Evolutionary conservation across 1,139 yeast genomes (phyloP), one percentile per base, ranked within the genome.

Genomic region (Eremothecium sinecaudum): DNA sequence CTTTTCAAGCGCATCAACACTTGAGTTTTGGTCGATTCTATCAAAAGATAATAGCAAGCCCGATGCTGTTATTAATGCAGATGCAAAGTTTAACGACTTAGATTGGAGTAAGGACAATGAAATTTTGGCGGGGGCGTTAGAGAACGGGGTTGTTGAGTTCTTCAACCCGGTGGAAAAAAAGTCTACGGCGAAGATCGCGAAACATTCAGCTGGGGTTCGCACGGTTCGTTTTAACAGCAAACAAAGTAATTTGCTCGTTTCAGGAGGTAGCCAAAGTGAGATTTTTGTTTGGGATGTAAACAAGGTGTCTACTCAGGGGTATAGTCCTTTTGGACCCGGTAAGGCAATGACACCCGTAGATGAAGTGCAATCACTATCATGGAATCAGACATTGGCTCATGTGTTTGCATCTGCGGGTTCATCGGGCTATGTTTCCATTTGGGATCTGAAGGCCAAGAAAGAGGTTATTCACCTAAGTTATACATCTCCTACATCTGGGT

Each of bases 41-140:
- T 67, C 44, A 56, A 57, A 48, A 47, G 62, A 55, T 46, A 64
- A 37, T 29, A 59, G 55, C 41, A 61, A 65, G 29, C 81, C 90
- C 2, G 51, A 73, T 22, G 69, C 71, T n/a, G 49, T 73, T 1
- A 72, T 81, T 20, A 77, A 72, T 15, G 62, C 68, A 5, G 69
- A 64, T 32, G 67, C 64, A 10, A 63, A 62, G 37, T 84, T 86
- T 61, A 73, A 81, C 50, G 87, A 84, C 39, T 62, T 90, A 47
- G 92, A 86, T 7, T 87, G 97, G 95, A 81, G 93, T 38, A 64
- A 69, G 34, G 76, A 73, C 37, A 69, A 70, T 29, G 65, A 70
- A 44, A 81, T 84, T 8, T 67, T 90, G 43, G 97, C 87, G 3
- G 96, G 93, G 45, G 97, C 94, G 7, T 67, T 82, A 45, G 98